A percentile compares a stretch with the other conserved stretches of the same genome.
These are phyloP conservation scores for Clonostachys byssicola DNA, from an alignment of 2,329 filamentous ascomycete species.

Conservation along the genomic window DNA sequence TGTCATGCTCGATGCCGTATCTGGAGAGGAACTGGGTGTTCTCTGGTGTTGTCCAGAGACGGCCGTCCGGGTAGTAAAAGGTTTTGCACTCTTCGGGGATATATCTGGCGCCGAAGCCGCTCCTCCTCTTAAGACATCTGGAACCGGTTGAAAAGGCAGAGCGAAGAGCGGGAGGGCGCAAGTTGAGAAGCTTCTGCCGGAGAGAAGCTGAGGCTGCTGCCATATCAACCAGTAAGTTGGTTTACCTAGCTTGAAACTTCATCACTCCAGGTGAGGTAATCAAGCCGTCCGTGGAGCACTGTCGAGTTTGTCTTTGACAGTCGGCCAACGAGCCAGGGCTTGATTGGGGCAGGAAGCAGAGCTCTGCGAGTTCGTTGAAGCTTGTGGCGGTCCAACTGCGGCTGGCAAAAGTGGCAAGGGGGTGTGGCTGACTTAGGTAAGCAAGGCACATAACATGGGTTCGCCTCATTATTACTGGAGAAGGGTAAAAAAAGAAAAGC, in stretches of 20 bases:
- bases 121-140: constrained; percentile 5
- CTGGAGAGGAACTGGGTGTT: constrained; percentile 1
- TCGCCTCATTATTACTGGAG: no score
- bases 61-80: neutral
- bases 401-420: no score
- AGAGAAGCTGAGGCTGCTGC: constrained; percentile 11
- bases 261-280: constrained; percentile 1
- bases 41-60: neutral
- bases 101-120: neutral
- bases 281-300: neutral
- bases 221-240: constrained; percentile 11
- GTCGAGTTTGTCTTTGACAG: neutral
- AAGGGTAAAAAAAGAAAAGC: no score
- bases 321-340: neutral
- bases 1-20: neutral
- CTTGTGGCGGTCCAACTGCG: no score
- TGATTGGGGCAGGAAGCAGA: neutral
- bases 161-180: constrained; percentile 3
- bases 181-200: constrained; percentile 6
- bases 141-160: constrained; percentile 1
- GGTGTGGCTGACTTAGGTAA: no score
- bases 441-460: no score
- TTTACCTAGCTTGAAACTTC: constrained; percentile 7
- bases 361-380: neutral
- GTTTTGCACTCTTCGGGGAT: constrained; percentile 1